These are phyloP conservation scores for Kwoniella shandongensis DNA, from an alignment of 768 basidiomycete species.

Conservation along the genomic window DNA sequence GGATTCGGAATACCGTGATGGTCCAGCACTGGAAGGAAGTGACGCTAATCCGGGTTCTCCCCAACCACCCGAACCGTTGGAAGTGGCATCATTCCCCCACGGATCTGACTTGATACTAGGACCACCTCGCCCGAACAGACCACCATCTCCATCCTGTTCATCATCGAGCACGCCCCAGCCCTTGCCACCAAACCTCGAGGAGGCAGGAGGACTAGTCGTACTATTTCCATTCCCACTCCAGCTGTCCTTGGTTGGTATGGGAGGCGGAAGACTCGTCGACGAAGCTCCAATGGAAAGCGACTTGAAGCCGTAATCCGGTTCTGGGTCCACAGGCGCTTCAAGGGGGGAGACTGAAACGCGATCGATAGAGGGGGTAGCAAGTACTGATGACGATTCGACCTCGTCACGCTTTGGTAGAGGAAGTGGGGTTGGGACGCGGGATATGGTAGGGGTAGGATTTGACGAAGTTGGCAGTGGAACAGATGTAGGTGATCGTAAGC, in stretches of 20 bases:
- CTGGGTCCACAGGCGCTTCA: constrained; percentile 25
- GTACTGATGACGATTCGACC: constrained; percentile 4
- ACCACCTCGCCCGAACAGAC: constrained; percentile 42
- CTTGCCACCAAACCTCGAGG: constrained; percentile 36
- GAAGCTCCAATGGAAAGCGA: constrained; percentile 36
- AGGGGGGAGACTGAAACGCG: constrained; percentile 47
- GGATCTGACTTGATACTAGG: constrained; percentile 28
- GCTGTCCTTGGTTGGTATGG: constrained; percentile 12
- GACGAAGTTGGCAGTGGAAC: constrained; percentile 42
- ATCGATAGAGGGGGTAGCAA: constrained; percentile 33
- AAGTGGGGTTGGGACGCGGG: constrained; percentile 25
- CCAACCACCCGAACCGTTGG: constrained; percentile 18
- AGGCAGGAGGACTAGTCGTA: constrained; percentile 2
- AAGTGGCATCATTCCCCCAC: constrained; percentile 14
- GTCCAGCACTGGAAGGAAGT: constrained; percentile 10
- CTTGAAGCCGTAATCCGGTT: constrained; percentile 42
- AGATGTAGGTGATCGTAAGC: constrained; percentile 15
- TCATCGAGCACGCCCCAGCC: constrained; percentile 47
- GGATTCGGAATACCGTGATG: constrained; percentile 2
- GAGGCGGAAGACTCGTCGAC: not conserved
- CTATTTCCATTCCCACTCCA: constrained; percentile 1
- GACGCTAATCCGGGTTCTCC: constrained; percentile 20
- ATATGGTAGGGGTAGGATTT: constrained; percentile 27
- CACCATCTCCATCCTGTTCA: constrained; percentile 28
- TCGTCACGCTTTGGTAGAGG: not conserved